A percentile compares a stretch with the other conserved stretches of the same genome.
phyloP scores from a whole-genome alignment of 2,329 filamentous ascomycete species.

The Geoglossum cookeanum region DNA sequence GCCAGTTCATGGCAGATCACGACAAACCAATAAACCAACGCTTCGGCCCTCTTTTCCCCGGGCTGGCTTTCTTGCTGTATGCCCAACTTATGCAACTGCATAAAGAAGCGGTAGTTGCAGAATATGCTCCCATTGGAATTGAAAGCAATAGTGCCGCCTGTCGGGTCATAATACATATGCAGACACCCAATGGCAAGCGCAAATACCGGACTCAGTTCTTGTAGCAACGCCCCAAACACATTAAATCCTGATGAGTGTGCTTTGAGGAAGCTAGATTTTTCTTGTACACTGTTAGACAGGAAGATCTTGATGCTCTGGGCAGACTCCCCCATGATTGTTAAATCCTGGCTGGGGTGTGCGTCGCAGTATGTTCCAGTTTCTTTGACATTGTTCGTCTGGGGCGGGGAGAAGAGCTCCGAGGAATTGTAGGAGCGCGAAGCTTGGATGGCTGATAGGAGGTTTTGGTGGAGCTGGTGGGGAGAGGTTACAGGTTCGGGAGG shows the following conservation, averaged over 20 bases:
- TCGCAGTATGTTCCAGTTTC: slow-evolving; percentile 33
- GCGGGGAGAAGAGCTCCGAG: slow-evolving; percentile 50
- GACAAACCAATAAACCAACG: slow-evolving; percentile 78
- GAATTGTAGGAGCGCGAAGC: slow-evolving; percentile 63
- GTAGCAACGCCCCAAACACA: background rate
- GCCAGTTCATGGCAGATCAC: slow-evolving; percentile 91
- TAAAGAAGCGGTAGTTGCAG: slow-evolving; percentile 3
- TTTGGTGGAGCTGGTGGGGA: slow-evolving; percentile 38
- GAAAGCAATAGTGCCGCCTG: slow-evolving; percentile 2
- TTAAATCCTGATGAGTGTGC: background rate
- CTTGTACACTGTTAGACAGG: slow-evolving; percentile 2
- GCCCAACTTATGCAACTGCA: slow-evolving; percentile 19
- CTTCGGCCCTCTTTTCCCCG: slow-evolving; percentile 29
- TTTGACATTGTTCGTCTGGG: slow-evolving; percentile 51
- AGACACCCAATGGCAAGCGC: background rate
- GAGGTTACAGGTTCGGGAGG: slow-evolving; percentile 20
- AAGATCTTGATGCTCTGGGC: slow-evolving; percentile 58
- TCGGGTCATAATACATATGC: slow-evolving; percentile 3
- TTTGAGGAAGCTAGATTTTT: background rate
- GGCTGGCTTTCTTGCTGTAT: slow-evolving; percentile 24
- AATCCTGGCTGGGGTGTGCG: background rate
- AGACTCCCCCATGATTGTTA: slow-evolving; percentile 44
- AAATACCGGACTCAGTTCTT: slow-evolving; percentile 1
- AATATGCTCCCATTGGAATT: slow-evolving; percentile 4
- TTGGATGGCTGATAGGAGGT: slow-evolving; percentile 59